Percentiles rank a stretch among this genome's conserved stretches.
These are phyloP conservation scores for Magnaporthiopsis incrustans DNA, from an alignment of 2,329 filamentous ascomycete genomes.

Conservation along the genomic window DNA sequence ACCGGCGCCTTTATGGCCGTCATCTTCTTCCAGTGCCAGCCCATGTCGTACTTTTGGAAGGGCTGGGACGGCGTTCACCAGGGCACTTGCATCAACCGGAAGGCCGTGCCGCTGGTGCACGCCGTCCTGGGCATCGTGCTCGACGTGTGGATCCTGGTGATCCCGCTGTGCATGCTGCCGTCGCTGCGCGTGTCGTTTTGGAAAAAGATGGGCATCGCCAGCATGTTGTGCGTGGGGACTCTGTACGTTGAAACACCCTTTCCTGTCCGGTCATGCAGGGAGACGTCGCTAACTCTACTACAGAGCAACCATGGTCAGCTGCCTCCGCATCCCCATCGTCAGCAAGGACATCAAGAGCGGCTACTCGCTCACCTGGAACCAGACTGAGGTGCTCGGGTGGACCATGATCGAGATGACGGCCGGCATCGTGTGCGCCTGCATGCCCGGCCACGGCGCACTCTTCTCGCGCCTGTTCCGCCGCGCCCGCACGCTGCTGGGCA, in stretches of 20 bases:
- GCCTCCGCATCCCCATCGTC: neutral
- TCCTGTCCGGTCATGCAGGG: no score
- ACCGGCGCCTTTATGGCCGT: neutral
- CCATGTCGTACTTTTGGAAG: slow-evolving; percentile 1
- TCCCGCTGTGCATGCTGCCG: slow-evolving; percentile 1
- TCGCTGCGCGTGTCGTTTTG: neutral
- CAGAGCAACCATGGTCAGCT: slow-evolving; percentile 1
- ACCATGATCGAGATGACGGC: slow-evolving; percentile 19
- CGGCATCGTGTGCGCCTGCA: slow-evolving; percentile 22
- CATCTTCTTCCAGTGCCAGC: neutral
- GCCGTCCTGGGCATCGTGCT: slow-evolving; percentile 1
- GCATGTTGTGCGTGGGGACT: slow-evolving; percentile 6
- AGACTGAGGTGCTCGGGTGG: slow-evolving; percentile 1
- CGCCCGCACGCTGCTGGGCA: neutral
- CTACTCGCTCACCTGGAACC: slow-evolving; percentile 3
- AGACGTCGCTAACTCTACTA: neutral
- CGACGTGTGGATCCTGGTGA: slow-evolving; percentile 6
- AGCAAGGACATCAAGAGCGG: neutral
- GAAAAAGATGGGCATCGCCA: slow-evolving; percentile 1
- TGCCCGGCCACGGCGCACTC: slow-evolving; percentile 19
- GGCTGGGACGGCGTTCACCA: neutral
- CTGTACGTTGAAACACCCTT: neutral
- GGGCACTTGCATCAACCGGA: slow-evolving; percentile 1
- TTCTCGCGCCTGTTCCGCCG: slow-evolving; percentile 6
- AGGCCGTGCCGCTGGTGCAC: neutral